A percentile compares a stretch with the other conserved stretches of the same genome.
These are phyloP conservation scores for Bacidia rubella DNA, from an alignment of 495 filamentous ascomycete species.

Conservation along the genomic window DNA sequence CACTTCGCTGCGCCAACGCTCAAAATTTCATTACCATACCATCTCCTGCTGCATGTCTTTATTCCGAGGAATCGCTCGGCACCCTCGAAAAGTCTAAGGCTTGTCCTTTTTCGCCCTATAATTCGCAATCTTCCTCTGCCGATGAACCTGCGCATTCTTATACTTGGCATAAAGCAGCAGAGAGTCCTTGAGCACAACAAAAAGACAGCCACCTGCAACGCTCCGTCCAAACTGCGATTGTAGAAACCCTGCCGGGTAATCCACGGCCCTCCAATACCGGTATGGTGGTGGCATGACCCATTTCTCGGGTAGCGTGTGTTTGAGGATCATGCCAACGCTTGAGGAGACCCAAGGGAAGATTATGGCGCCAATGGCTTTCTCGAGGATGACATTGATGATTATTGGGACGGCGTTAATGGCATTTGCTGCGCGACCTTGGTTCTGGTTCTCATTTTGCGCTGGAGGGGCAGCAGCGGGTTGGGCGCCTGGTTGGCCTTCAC, in stretches of 20 bases:
- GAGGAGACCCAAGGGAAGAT: conserved; percentile 50
- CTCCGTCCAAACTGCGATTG: conserved; percentile 69
- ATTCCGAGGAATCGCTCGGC: background rate
- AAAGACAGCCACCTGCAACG: conserved; percentile 65
- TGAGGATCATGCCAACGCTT: conserved; percentile 54
- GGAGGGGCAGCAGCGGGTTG: conserved; percentile 1
- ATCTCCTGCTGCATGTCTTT: background rate
- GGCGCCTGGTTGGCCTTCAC: background rate
- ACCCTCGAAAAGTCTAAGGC: too few species aligned
- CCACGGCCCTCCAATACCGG: conserved; percentile 5
- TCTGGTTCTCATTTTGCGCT: conserved; percentile 1
- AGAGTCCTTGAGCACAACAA: conserved; percentile 64
- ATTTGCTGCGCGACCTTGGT: conserved; percentile 1
- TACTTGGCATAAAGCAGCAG: conserved; percentile 63
- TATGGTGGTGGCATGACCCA: conserved; percentile 41
- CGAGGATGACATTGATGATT: conserved; percentile 37
- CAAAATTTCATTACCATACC: background rate
- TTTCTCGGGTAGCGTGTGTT: conserved; percentile 43
- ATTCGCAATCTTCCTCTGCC: conserved; percentile 52
- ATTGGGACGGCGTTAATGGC: conserved; percentile 29
- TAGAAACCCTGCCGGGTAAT: conserved; percentile 41
- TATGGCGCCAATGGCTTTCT: conserved; percentile 47
- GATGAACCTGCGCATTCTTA: conserved; percentile 54
- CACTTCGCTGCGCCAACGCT: background rate
- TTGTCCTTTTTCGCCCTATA: conserved; percentile 34